These are phyloP conservation scores for Otatea glauca DNA, from an alignment of 176 grass and related monocot species.

Conservation along the genomic window DNA sequence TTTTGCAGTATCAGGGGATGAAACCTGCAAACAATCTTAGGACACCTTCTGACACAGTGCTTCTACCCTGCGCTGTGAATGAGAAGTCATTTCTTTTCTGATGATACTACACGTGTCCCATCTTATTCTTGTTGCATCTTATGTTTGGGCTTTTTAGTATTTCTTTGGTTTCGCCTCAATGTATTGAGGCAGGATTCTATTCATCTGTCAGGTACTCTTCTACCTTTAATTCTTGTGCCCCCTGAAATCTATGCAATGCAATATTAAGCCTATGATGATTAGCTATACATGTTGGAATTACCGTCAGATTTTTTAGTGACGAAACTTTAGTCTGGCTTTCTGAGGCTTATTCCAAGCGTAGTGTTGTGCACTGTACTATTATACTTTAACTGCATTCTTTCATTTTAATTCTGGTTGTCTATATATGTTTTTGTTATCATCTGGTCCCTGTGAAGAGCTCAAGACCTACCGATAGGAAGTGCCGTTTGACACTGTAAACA, in stretches of 20 bases:
- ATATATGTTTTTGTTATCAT: background rate
- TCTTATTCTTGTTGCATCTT: background rate
- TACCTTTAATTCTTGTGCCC: background rate
- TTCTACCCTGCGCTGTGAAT: slow-evolving; percentile 56
- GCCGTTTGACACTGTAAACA: slow-evolving; percentile 86
- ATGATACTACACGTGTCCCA: slow-evolving; percentile 16
- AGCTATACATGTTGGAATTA: slow-evolving; percentile 87
- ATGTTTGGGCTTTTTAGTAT: background rate
- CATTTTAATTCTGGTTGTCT: background rate
- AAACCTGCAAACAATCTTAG: slow-evolving; percentile 77
- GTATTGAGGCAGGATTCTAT: background rate
- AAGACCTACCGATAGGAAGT: slow-evolving; percentile 85
- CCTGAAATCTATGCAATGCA: accelerated
- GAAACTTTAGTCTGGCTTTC: slow-evolving; percentile 60
- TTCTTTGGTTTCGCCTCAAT: background rate
- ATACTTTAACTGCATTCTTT: background rate
- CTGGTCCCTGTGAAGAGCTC: slow-evolving; percentile 44
- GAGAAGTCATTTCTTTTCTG: slow-evolving; percentile 78
- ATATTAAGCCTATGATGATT: slow-evolving; percentile 66
- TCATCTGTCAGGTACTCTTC: background rate
- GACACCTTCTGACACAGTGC: slow-evolving; percentile 87
- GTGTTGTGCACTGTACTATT: background rate
- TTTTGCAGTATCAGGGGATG: slow-evolving; percentile 55
- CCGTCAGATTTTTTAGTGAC: slow-evolving; percentile 80
- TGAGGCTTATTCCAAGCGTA: slow-evolving; percentile 37